Conservation (phyloP, 1,284 basidiomycete genomes). For the Naganishia sp. region DNA sequence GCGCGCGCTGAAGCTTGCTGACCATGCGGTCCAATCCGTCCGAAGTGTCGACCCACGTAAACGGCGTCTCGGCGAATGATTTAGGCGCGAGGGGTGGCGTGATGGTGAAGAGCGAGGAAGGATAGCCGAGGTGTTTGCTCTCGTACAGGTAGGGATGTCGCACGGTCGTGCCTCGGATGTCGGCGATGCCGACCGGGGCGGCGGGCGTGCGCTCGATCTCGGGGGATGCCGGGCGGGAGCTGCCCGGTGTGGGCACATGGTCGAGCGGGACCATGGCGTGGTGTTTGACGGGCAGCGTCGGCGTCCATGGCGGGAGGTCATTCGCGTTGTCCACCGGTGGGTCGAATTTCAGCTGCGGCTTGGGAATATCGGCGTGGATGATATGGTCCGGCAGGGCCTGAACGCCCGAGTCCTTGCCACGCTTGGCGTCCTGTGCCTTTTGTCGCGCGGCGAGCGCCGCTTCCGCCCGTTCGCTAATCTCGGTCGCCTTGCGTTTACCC, state of each 20-base stretch:
- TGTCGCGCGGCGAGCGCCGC: constrained; percentile 41
- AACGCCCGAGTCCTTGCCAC: constrained; percentile 3
- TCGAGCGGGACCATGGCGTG: constrained; percentile 77
- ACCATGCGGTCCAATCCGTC: constrained; percentile 66
- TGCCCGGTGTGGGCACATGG: constrained; percentile 32
- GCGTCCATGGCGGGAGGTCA: constrained; percentile 61
- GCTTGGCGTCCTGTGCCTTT: constrained; percentile 34
- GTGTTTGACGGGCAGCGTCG: constrained; percentile 64
- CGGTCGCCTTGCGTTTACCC: constrained; percentile 67
- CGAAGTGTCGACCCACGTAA: constrained; percentile 70
- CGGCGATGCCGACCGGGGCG: constrained; percentile 7
- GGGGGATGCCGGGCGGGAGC: constrained; percentile 23
- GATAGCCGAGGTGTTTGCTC: constrained; percentile 70
- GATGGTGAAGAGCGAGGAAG: constrained; percentile 65
- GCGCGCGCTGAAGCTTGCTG: constrained; percentile 63
- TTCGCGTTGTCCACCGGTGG: constrained; percentile 62
- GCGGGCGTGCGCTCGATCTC: constrained; percentile 11
- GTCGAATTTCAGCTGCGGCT: constrained; percentile 76
- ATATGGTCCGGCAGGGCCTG: constrained; percentile 53
- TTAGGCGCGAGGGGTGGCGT: constrained; percentile 57
- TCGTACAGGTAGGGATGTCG: constrained; percentile 79
- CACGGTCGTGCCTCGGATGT: constrained; percentile 20
- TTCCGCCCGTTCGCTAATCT: constrained; percentile 43
- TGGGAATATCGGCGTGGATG: constrained; percentile 69
- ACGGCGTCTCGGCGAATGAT: constrained; percentile 69